Conservation (phyloP, 371 early-diverging fungal genomes). For the Conidiobolus incongruus region DNA sequence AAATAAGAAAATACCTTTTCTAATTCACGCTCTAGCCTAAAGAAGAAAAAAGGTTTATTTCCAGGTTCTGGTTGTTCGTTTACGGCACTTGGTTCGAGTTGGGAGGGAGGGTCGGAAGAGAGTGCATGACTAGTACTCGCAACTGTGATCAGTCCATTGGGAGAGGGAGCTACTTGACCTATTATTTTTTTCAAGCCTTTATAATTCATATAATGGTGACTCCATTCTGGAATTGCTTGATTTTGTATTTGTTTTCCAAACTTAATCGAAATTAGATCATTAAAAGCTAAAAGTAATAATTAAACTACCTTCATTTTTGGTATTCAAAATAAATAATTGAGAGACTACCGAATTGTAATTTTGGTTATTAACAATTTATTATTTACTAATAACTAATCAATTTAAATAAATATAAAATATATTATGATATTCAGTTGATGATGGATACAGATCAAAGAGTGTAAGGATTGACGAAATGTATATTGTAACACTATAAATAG, state of each 20-base stretch:
- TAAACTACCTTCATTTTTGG: no score
- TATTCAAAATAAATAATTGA: no score
- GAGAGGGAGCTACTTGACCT: slow-evolving; percentile 14
- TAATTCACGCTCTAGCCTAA: slow-evolving; percentile 57
- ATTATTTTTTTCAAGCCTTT: slow-evolving; percentile 92
- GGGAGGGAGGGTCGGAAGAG: not conserved
- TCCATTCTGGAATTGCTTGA: slow-evolving; percentile 79
- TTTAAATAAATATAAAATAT: no score
- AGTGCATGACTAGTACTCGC: not conserved
- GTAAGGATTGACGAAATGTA: no score
- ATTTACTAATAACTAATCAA: no score
- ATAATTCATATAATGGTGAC: slow-evolving; percentile 76
- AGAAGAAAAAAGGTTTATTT: slow-evolving; percentile 65
- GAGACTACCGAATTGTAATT: no score
- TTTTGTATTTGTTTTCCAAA: slow-evolving; percentile 92
- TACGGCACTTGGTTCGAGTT: not conserved
- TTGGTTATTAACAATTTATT: no score
- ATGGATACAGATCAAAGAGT: no score
- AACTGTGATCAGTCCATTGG: not conserved
- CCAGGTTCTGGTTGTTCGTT: slow-evolving; percentile 28
- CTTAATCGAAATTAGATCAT: no score
- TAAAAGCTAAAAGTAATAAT: no score
- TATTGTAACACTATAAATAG: no score
- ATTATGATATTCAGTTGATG: no score
- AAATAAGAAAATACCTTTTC: slow-evolving; percentile 46